Conservation (phyloP, 1,284 basidiomycete species). For the Ceratobasidium sp. region DNA sequence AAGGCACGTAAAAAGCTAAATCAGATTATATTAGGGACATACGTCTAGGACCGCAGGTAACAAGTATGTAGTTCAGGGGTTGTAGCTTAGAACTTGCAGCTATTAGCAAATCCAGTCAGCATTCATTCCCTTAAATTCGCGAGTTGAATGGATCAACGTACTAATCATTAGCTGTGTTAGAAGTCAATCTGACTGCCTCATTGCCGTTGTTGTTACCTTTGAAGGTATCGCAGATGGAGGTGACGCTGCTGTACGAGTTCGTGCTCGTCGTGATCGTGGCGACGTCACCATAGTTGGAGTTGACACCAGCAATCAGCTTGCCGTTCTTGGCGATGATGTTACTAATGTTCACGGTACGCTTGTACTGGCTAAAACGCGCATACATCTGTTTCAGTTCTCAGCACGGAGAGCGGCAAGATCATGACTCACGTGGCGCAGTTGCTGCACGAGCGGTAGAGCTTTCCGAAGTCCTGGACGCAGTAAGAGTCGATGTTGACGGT, state of each 20-base stretch:
- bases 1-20: no score
- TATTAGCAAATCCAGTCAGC: no score
- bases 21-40: no score
- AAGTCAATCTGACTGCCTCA: conserved; percentile 16
- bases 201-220: conserved; percentile 26
- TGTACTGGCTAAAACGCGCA: conserved; percentile 49
- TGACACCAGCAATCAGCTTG: not conserved
- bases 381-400: not conserved
- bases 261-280: conserved; percentile 48
- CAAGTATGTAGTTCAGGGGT: no score
- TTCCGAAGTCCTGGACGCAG: conserved; percentile 39
- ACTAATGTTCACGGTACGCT: conserved; percentile 49
- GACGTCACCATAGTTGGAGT: conserved; percentile 47
- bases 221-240: conserved; percentile 36
- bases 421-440: conserved; percentile 37
- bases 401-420: no score
- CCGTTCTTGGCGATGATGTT: conserved; percentile 16
- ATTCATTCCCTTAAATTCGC: no score
- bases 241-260: conserved; percentile 6
- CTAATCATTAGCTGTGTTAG: conserved; percentile 26
- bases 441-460: conserved; percentile 47
- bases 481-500: conserved; percentile 37
- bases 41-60: no score
- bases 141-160: no score
- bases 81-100: no score